Evolutionary conservation across 1,284 basidiomycete species (phyloP), one percentile per base, ranked within the genome.

Genomic region (Marasmius tenuissimus): DNA sequence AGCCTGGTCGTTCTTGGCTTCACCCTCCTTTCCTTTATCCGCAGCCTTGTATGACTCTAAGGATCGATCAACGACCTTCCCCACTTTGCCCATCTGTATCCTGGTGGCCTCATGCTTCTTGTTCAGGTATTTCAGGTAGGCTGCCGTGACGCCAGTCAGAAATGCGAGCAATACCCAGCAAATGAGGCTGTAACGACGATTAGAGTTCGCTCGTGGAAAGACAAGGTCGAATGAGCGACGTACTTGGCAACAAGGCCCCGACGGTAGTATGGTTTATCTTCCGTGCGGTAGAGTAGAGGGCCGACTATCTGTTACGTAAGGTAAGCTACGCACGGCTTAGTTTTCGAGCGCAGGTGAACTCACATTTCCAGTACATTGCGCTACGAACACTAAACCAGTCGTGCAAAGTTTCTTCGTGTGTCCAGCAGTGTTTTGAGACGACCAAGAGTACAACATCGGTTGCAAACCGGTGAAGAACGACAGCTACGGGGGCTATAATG

Each of bases 381-480:
- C 78, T 16, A 78, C 70, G 58, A 79, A 81, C 33, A 78, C 66
- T 10, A 78, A 65, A 3, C 73, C 78, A 14, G 76, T 77, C 0
- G 75, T 79, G 52, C 73, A 75, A 1, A 72, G 69, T 63, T 78
- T 79, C 68, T 79, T 81, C 0, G 79, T 80, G 60, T 80, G 77
- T 0, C 79, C 79, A 27, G 77, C 76, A 14, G 78, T 78, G 61
- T 80, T 80, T 62, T 78, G 78, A 1, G 76, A 69, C 37, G 72
- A 72, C 78, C 78, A 80, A 0, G 74, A 72, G 61, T 80, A 79
- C 3, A 79, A 68, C 75, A 80, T 78, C 2, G 78, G 78, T 58
- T 75, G 52, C 37, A 56, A 18, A n/a, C 35, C 61, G 33, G 35
- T 65, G 27, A 47, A 59, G 18, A 57, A 57, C 6, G n/a, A 58